A percentile compares a stretch with the other conserved stretches of the same genome.
Evolutionary conservation across 352 stramenopile species (phyloP).

Genomic region (Phytophthora pluvialis): DNA sequence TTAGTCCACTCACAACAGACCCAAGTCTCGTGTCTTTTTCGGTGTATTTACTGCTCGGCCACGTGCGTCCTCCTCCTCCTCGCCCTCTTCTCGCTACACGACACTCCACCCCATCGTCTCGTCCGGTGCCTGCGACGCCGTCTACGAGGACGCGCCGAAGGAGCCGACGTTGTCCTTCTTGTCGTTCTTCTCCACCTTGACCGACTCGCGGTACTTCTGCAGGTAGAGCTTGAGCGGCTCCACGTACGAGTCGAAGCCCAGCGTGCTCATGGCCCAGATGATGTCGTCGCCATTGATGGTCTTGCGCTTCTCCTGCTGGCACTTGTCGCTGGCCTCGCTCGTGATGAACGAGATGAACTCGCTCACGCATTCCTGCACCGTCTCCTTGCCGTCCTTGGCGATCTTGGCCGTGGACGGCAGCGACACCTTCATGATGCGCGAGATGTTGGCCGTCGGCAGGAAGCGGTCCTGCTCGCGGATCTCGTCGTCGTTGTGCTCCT

Average conservation of each 20-base stretch:
- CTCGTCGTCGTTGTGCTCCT: slow-evolving; percentile 90
- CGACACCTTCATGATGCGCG: slow-evolving; percentile 99
- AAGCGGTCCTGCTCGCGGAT: slow-evolving; percentile 97
- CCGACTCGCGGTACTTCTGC: slow-evolving; percentile 97
- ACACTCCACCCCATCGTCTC: neutral
- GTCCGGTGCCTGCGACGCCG: neutral
- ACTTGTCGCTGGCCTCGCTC: slow-evolving; percentile 98
- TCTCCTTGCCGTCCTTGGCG: slow-evolving; percentile 99
- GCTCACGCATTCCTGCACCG: slow-evolving; percentile 99
- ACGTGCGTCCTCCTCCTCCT: neutral
- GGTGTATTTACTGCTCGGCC: slow-evolving; percentile 35
- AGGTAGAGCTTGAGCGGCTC: slow-evolving; percentile 99
- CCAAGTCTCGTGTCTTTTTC: slow-evolving; percentile 16
- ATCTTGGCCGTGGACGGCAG: slow-evolving; percentile 99
- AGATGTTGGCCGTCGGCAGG: slow-evolving; percentile 99
- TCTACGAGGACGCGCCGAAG: slow-evolving; percentile 85
- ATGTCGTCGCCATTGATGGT: slow-evolving; percentile 99
- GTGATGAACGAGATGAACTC: slow-evolving; percentile 99
- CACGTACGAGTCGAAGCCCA: slow-evolving; percentile 99
- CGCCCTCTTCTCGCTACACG: slow-evolving; percentile 3
- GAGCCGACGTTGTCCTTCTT: slow-evolving; percentile 91
- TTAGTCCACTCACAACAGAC: neutral
- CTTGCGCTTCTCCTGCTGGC: slow-evolving; percentile 99
- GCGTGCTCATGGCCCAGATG: slow-evolving; percentile 99
- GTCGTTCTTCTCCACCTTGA: slow-evolving; percentile 92